Evolutionary conservation across 208 protist species (phyloP).

Genomic region (Polymyxa betae): DNA sequence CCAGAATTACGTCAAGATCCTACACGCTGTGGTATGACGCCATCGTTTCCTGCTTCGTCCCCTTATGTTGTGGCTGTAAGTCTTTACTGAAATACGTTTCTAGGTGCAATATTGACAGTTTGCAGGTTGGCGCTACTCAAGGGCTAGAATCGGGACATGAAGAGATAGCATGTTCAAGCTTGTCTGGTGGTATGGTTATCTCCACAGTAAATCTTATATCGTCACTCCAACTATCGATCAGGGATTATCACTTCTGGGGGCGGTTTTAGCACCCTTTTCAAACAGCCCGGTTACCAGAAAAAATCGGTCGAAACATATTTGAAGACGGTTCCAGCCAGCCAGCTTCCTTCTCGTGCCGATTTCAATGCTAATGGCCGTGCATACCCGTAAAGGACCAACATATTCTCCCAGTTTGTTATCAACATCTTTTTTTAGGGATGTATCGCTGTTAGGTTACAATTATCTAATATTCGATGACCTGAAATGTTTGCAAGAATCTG

Average conservation of each 20-base stretch:
- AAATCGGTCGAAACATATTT: conserved; percentile 62
- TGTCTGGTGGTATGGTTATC: conserved; percentile 63
- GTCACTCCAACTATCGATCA: too few relatives aligned
- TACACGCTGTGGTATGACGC: background rate
- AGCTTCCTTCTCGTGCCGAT: background rate
- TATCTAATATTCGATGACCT: background rate
- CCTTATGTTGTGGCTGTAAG: conserved; percentile 24
- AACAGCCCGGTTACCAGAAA: conserved; percentile 53
- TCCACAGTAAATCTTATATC: too few relatives aligned
- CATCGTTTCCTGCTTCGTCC: background rate
- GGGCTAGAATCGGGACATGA: background rate
- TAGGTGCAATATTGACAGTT: background rate
- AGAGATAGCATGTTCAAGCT: conserved; percentile 59
- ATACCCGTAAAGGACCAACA: conserved; percentile 4
- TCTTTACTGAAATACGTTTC: background rate
- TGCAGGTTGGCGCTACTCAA: conserved; percentile 37
- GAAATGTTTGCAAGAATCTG: background rate
- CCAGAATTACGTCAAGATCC: background rate
- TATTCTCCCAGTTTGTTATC: background rate
- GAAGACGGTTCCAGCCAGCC: background rate
- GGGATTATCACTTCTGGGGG: conserved; percentile 72
- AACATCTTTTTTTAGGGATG: conserved; percentile 2
- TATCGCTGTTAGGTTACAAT: conserved; percentile 24
- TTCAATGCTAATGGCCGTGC: background rate
- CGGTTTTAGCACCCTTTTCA: conserved; percentile 68